Percentiles rank a stretch among this genome's conserved stretches.
Conservation (phyloP, 257 asterid genomes). For the Coffea eugenioides region DNA sequence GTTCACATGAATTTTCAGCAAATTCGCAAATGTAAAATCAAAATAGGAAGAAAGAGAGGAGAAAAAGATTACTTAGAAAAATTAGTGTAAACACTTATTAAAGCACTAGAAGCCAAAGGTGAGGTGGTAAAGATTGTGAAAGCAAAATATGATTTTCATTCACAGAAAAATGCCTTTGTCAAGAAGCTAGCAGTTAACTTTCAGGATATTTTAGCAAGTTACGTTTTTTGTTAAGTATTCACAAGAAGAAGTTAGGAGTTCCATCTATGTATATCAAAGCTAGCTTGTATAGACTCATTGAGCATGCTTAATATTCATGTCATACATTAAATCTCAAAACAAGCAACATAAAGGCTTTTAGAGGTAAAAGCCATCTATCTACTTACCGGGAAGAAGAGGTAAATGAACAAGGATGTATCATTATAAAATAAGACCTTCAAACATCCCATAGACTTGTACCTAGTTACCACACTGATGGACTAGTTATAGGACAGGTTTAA, state of each 20-base stretch:
- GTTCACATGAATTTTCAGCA: not conserved
- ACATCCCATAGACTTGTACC: not conserved
- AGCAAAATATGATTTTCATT: no score
- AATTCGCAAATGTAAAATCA: not conserved
- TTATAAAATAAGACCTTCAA: not conserved
- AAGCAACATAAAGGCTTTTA: not conserved
- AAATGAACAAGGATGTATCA: not conserved
- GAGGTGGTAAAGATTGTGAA: not conserved
- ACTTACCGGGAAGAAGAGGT: not conserved
- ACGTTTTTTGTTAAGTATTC: no score
- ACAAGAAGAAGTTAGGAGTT: no score
- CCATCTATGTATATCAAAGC: no score
- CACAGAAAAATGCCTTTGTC: not conserved
- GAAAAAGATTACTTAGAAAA: not conserved
- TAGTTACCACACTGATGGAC: not conserved
- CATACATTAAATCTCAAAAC: not conserved
- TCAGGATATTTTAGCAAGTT: no score
- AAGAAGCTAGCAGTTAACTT: no score
- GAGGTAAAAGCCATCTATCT: not conserved
- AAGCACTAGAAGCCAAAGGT: not conserved
- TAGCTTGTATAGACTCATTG: not conserved
- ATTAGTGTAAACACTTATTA: no score
- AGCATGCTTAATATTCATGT: not conserved
- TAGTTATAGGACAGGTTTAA: no score
- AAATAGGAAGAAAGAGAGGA: not conserved